These are phyloP conservation scores for Vitis rotundifolia DNA, from an alignment of 164 flowering plant genomes.

Conservation along the genomic window DNA sequence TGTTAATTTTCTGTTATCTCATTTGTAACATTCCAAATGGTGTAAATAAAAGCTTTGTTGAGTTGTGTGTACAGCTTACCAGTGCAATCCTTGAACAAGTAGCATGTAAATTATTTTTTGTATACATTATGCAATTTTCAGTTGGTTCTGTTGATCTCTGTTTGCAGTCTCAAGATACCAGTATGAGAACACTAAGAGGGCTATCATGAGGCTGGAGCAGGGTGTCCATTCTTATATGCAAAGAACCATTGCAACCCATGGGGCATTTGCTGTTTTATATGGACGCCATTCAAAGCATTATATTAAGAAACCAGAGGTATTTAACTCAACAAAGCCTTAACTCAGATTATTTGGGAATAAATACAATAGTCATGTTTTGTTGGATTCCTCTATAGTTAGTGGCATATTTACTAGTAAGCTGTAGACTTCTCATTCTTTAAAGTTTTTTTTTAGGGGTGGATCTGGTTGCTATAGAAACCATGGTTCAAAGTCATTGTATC, in stretches of 20 bases:
- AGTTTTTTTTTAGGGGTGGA: no score
- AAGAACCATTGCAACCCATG: constrained; percentile 66
- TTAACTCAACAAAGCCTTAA: background rate
- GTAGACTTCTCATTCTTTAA: no score
- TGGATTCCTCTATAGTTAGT: background rate
- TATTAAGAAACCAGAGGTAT: constrained; percentile 81
- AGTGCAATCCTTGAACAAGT: background rate
- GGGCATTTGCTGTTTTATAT: constrained; percentile 81
- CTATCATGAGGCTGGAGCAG: constrained; percentile 79
- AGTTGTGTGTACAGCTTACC: no score
- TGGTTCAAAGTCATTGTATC: no score
- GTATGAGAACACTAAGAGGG: constrained; percentile 48
- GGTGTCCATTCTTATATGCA: constrained; percentile 60
- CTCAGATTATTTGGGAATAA: no score
- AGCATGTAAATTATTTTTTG: background rate
- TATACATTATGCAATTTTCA: background rate
- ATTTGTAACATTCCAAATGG: no score
- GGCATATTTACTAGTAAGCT: background rate
- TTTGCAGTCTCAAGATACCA: constrained; percentile 65
- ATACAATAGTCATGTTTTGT: background rate
- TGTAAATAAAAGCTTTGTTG: no score
- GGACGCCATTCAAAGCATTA: constrained; percentile 78
- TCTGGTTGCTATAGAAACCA: no score
- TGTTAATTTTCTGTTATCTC: no score
- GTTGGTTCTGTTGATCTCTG: background rate